Evolutionary conservation across 1,284 basidiomycete genomes (phyloP).

Genomic region (Schizopora paradoxa): DNA sequence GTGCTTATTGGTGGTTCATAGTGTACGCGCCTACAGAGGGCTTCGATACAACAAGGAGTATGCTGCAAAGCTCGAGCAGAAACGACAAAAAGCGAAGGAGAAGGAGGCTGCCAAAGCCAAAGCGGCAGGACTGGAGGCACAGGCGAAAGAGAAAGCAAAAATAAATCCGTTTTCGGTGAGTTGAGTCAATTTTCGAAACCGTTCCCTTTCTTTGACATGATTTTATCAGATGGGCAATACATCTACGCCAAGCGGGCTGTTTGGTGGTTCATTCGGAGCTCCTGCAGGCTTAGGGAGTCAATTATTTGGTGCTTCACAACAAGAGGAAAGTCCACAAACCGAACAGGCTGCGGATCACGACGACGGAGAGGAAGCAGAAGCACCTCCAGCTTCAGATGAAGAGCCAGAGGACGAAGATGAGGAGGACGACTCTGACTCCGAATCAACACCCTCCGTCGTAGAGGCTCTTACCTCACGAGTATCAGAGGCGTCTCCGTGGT

Average conservation of each 20-base stretch:
- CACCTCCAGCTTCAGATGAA: conserved; percentile 12
- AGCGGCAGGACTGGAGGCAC: conserved; percentile 28
- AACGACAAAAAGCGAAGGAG: conserved; percentile 30
- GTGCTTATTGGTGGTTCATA: conserved; percentile 25
- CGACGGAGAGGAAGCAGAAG: conserved; percentile 6
- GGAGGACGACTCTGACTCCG: conserved; percentile 3
- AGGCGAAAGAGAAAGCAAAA: conserved; percentile 31
- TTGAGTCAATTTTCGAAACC: conserved; percentile 6
- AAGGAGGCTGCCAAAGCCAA: conserved; percentile 35
- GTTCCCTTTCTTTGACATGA: conserved; percentile 6
- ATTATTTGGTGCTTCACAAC: conserved; percentile 13
- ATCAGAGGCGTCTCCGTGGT: conserved; percentile 60
- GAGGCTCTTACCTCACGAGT: conserved; percentile 52
- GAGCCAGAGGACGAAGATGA: conserved; percentile 14
- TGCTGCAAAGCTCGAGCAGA: conserved; percentile 59
- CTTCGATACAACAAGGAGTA: conserved; percentile 66
- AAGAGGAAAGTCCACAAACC: conserved; percentile 11
- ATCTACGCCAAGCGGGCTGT: not conserved
- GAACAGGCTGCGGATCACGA: conserved; percentile 11
- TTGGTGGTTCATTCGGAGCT: conserved; percentile 9
- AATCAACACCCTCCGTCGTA: conserved; percentile 42
- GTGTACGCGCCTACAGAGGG: conserved; percentile 74
- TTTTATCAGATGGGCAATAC: conserved; percentile 9
- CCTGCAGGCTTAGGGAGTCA: conserved; percentile 13
- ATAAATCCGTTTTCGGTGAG: conserved; percentile 69